phyloP scores from a whole-genome alignment of 2,329 filamentous ascomycete genomes.

The Paracamarosporium sp. region DNA sequence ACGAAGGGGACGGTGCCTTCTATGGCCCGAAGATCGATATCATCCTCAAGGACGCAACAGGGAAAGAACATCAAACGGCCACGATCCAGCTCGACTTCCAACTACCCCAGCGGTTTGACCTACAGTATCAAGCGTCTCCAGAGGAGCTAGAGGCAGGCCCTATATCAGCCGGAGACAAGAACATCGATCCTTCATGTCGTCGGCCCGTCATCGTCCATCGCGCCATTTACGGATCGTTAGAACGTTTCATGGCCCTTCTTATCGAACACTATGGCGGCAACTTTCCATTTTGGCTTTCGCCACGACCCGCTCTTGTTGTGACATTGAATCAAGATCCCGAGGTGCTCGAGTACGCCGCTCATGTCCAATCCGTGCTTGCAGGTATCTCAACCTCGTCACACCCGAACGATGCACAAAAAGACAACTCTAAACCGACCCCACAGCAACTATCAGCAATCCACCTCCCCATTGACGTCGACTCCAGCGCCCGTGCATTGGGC shows the following conservation, averaged over 20 bases:
- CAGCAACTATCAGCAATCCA: slow-evolving; percentile 62
- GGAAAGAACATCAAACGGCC: slow-evolving; percentile 87
- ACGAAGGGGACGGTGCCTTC: slow-evolving; percentile 85
- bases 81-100: slow-evolving; percentile 93
- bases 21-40: slow-evolving; percentile 94
- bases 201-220: slow-evolving; percentile 82
- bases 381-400: slow-evolving; percentile 28
- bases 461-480: slow-evolving; percentile 74
- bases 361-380: slow-evolving; percentile 43
- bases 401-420: background rate
- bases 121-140: slow-evolving; percentile 75
- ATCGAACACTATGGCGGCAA: slow-evolving; percentile 80
- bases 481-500: slow-evolving; percentile 65
- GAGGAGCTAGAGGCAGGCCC: slow-evolving; percentile 66
- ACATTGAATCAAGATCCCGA: slow-evolving; percentile 70
- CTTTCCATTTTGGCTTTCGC: slow-evolving; percentile 90
- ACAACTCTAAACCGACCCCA: slow-evolving; percentile 38
- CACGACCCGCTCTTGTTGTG: slow-evolving; percentile 76
- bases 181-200: slow-evolving; percentile 31
- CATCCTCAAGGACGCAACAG: slow-evolving; percentile 74
- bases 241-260: slow-evolving; percentile 82
- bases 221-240: slow-evolving; percentile 82
- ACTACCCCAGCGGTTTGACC: slow-evolving; percentile 79
- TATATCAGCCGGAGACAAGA: slow-evolving; percentile 50
- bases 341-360: slow-evolving; percentile 58